Evolutionary conservation across 495 filamentous ascomycete genomes (phyloP).

Genomic region (Xylaria nigripes): DNA sequence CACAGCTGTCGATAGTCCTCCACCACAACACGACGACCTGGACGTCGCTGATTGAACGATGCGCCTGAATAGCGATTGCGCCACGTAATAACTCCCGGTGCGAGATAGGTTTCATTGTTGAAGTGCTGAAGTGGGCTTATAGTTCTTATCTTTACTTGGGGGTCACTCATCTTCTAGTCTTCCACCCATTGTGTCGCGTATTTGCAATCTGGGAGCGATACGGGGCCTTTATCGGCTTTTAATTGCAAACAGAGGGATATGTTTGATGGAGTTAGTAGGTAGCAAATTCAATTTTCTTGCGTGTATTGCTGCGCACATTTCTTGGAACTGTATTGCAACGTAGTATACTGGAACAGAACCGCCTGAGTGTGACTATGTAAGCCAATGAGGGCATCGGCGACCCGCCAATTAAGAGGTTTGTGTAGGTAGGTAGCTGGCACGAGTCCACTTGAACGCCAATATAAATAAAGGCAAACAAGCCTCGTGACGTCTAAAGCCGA

Average conservation of each 20-base stretch:
- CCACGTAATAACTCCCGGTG: neutral
- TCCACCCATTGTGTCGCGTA: constrained; percentile 17
- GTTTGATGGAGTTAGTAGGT: constrained; percentile 9
- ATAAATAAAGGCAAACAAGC: neutral
- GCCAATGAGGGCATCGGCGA: neutral
- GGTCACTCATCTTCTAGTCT: constrained; percentile 29
- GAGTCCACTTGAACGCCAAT: neutral
- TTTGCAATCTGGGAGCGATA: constrained; percentile 3
- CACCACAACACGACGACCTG: constrained; percentile 87
- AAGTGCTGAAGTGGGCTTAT: constrained; percentile 20
- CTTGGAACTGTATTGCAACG: neutral
- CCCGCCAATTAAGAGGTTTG: too few relatives aligned
- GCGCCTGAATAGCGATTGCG: neutral
- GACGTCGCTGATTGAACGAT: constrained; percentile 79
- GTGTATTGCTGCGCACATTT: neutral
- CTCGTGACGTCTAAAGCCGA: neutral
- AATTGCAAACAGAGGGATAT: neutral
- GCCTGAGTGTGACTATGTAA: neutral
- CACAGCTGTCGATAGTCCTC: constrained; percentile 60
- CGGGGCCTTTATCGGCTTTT: constrained; percentile 5
- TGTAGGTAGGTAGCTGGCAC: too few relatives aligned
- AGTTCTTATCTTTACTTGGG: constrained; percentile 22
- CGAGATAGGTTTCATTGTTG: neutral
- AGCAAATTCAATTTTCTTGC: constrained; percentile 10
- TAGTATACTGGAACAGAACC: neutral